These are phyloP conservation scores for Globisporangium okanoganense DNA, from an alignment of 352 stramenopile species.

Conservation along the genomic window DNA sequence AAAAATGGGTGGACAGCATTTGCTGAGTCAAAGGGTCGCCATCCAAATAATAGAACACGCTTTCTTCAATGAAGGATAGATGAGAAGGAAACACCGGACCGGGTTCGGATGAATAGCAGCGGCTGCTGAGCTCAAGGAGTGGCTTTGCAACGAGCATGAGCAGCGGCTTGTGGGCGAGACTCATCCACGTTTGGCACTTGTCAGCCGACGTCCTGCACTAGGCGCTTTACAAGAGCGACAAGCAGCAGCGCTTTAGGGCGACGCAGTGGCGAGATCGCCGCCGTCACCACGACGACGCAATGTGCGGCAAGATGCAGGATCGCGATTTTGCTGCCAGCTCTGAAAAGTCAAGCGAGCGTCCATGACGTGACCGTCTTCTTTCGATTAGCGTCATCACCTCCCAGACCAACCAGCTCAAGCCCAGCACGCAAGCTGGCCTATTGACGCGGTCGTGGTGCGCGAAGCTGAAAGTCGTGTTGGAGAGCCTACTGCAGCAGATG, in stretches of 20 bases:
- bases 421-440: not conserved
- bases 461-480: not conserved
- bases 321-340: not conserved
- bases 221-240: not conserved
- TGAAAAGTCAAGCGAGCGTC: not conserved
- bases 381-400: not conserved
- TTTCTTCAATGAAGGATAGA: not conserved
- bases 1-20: not conserved
- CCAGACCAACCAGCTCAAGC: not conserved
- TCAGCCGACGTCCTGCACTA: not conserved
- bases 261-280: not conserved
- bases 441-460: not conserved
- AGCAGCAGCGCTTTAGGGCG: not conserved
- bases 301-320: not conserved
- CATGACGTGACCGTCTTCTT: not conserved
- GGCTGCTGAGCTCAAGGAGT: not conserved
- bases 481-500: slow-evolving; percentile 1
- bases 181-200: not conserved
- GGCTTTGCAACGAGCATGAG: not conserved
- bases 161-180: not conserved
- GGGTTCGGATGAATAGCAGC: not conserved
- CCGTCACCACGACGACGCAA: not conserved
- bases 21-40: not conserved
- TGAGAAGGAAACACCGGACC: too few relatives aligned
- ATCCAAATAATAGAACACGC: not conserved